A percentile compares a stretch with the other conserved stretches of the same genome.
These are phyloP conservation scores for Grigorovia humatica DNA, from an alignment of 805 yeast genomes.

Conservation along the genomic window DNA sequence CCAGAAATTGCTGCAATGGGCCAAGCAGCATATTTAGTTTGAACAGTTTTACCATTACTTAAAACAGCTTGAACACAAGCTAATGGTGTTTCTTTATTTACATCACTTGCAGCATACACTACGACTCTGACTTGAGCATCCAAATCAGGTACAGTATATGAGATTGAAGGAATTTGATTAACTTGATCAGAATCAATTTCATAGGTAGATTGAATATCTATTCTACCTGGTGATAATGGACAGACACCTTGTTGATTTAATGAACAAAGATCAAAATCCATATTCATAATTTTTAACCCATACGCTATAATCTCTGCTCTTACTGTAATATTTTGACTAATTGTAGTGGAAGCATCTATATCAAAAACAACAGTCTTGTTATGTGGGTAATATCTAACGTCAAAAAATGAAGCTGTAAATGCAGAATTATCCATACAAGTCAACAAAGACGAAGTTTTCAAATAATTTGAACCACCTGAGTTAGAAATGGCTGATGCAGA, in stretches of 20 bases:
- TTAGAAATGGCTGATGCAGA: not conserved
- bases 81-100: conserved; percentile 35
- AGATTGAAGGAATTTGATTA: conserved; percentile 62
- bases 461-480: conserved; percentile 6
- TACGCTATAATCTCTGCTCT: conserved; percentile 61
- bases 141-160: conserved; percentile 84
- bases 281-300: conserved; percentile 56
- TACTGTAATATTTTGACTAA: conserved; percentile 63
- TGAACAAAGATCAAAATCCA: conserved; percentile 54
- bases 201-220: conserved; percentile 53
- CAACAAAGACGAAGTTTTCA: conserved; percentile 58
- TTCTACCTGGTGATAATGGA: conserved; percentile 81
- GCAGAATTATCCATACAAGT: conserved; percentile 90
- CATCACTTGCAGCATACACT: conserved; percentile 43
- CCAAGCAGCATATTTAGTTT: conserved; percentile 88
- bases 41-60: conserved; percentile 86
- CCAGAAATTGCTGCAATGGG: conserved; percentile 90
- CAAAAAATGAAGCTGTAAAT: conserved; percentile 74
- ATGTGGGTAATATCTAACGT: conserved; percentile 60
- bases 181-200: conserved; percentile 33
- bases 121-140: conserved; percentile 83
- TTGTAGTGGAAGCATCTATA: conserved; percentile 67
- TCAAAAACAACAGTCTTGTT: conserved; percentile 55
- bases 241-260: conserved; percentile 51
- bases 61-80: conserved; percentile 91